phyloP scores from a whole-genome alignment of 371 early-diverging fungal genomes.

The Actinomucor elegans region DNA sequence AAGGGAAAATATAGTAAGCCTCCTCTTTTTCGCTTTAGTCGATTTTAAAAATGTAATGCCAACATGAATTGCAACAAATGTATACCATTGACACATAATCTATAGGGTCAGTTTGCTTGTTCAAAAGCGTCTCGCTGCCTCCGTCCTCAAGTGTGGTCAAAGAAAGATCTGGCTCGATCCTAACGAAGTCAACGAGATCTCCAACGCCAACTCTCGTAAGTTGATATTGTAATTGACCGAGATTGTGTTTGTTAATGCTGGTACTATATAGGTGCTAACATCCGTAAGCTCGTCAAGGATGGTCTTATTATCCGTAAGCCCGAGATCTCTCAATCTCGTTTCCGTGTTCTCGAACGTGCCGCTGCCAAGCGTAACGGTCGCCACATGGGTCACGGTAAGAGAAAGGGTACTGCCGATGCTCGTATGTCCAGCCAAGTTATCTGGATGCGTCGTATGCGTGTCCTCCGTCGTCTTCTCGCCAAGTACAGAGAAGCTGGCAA shows the following conservation, averaged over 20 bases:
- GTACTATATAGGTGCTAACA: constrained; percentile 59
- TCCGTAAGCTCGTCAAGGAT: constrained; percentile 97
- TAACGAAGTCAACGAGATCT: constrained; percentile 93
- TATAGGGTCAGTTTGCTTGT: constrained; percentile 79
- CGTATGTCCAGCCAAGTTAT: constrained; percentile 96
- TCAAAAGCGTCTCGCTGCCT: constrained; percentile 97
- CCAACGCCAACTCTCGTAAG: constrained; percentile 97
- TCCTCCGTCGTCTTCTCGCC: constrained; percentile 95
- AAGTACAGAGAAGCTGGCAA: constrained; percentile 98
- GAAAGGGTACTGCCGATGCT: constrained; percentile 99
- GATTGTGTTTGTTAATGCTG: background rate
- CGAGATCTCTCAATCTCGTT: constrained; percentile 91
- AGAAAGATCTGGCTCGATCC: constrained; percentile 99
- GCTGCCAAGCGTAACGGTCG: constrained; percentile 99
- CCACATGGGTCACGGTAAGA: constrained; percentile 98
- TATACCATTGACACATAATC: background rate
- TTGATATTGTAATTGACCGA: background rate
- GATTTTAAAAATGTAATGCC: constrained; percentile 10
- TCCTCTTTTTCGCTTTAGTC: constrained; percentile 15
- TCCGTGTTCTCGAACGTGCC: constrained; percentile 91
- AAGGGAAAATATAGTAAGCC: background rate
- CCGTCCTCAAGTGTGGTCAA: constrained; percentile 98
- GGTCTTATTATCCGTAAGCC: constrained; percentile 98
- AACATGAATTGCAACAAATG: background rate
- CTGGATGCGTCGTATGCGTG: constrained; percentile 99